Conservation (phyloP, 345 rosid genomes). For the Mercurialis annua region DNA sequence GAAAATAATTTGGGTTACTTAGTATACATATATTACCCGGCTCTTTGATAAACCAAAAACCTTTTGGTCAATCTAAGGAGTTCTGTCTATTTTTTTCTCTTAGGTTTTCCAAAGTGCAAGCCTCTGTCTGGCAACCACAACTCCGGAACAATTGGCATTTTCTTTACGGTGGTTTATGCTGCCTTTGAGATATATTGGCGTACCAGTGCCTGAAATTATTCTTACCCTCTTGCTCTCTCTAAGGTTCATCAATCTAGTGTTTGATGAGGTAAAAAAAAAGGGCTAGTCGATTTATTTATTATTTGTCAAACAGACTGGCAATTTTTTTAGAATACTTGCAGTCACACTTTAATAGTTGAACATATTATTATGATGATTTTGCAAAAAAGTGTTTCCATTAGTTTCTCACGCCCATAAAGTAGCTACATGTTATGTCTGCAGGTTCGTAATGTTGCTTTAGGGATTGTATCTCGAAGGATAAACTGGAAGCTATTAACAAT, state of each 20-base stretch:
- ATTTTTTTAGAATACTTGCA: neutral
- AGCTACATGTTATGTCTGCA: constrained; percentile 20
- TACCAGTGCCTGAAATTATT: constrained; percentile 80
- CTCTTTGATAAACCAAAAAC: constrained; percentile 3
- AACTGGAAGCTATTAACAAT: constrained; percentile 76
- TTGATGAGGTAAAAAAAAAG: constrained; percentile 65
- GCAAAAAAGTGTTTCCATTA: neutral
- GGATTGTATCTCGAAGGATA: constrained; percentile 90
- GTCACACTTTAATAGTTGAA: neutral
- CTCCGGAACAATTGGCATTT: constrained; percentile 89
- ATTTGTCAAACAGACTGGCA: neutral
- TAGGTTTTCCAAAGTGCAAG: constrained; percentile 93
- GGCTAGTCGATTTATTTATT: neutral
- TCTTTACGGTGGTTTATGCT: constrained; percentile 84
- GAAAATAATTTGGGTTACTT: too few species aligned
- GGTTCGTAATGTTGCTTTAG: constrained; percentile 84
- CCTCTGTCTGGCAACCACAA: constrained; percentile 85
- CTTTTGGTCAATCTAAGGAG: constrained; percentile 24
- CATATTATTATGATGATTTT: neutral
- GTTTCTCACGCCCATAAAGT: neutral
- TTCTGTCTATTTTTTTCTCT: constrained; percentile 21
- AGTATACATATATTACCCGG: neutral
- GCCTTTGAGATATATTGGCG: constrained; percentile 67
- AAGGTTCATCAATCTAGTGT: constrained; percentile 84
- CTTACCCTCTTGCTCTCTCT: constrained; percentile 86